Conservation (phyloP, 495 filamentous ascomycete species). For the Hypoxylon perforatum region DNA sequence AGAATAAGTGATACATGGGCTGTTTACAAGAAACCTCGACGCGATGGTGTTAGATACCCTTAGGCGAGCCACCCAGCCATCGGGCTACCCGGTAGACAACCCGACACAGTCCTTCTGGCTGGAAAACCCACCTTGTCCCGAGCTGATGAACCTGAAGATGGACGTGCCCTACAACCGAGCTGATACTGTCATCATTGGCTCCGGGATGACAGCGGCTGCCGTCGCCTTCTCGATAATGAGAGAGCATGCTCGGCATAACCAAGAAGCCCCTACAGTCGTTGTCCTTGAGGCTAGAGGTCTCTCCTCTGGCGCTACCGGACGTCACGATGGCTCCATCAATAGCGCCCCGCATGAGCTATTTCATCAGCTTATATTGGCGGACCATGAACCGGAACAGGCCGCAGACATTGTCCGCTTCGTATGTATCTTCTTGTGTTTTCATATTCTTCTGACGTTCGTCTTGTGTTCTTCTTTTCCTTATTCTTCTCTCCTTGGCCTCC, state of each 20-base stretch:
- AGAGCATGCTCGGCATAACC: not conserved
- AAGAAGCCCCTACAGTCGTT: constrained; percentile 40
- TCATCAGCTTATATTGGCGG: constrained; percentile 14
- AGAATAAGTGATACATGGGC: no score
- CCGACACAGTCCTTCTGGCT: constrained; percentile 72
- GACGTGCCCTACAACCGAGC: constrained; percentile 52
- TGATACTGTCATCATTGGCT: constrained; percentile 70
- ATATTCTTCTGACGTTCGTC: no score
- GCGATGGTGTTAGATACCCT: no score
- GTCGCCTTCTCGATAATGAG: constrained; percentile 63
- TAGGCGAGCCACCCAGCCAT: no score
- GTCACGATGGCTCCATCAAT: constrained; percentile 58
- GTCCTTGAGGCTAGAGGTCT: constrained; percentile 54
- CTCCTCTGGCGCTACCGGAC: constrained; percentile 52
- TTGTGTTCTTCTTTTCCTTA: no score
- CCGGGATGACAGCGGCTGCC: constrained; percentile 69
- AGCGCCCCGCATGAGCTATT: constrained; percentile 49
- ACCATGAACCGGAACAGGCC: constrained; percentile 15
- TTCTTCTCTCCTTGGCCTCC: not conserved
- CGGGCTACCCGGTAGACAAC: constrained; percentile 53
- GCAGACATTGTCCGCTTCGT: constrained; percentile 21
- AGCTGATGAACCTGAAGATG: constrained; percentile 60
- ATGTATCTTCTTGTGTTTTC: not conserved
- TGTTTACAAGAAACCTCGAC: no score
- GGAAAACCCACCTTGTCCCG: constrained; percentile 58